Evolutionary conservation across 1,284 basidiomycete species (phyloP), one percentile per base, ranked within the genome.

Genomic region (Cystobasidiaceae sp.): DNA sequence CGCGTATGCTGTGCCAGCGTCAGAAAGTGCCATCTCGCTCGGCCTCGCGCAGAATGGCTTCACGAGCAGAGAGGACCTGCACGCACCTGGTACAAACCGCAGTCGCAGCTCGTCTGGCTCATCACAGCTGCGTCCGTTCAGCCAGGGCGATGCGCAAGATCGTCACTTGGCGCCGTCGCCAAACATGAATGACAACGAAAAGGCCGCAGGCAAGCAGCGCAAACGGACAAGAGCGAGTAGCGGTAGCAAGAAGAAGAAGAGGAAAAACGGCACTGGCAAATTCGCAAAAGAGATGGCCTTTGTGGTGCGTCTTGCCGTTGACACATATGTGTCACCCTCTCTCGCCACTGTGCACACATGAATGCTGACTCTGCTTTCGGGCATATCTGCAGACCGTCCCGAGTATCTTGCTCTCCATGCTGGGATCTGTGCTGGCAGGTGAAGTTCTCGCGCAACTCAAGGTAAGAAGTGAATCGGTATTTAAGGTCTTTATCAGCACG

Each of bases 381-480:
- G 15, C 8, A n/a, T 9, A 3, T 15, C 37, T n/a, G 37, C 54
- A 73, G 72, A 73, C 67, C 2, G 55, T 74, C 0, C 73, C 73
- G 3, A 67, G 69, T 45, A 57, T 74, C 21, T 28, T 73, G 17
- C 64, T 74, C 4, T 68, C 71, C 1, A 54, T 72, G 13, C 23
- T 69, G 19, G 70, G 70, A 1, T 68, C 71, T 2, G 56, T 72
- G 15, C 21, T 74, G 4, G 69, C 72, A 2, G 73, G 73, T 4
- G 59, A 67, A 25, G 63, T 74, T 19, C 63, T 74, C 4, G 66
- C 66, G 17, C 58, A 56, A 17, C 25, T 73, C 33, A 70, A 71
- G 54, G 71, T 69, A 17, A 19, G 62, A 27, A n/a, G n/a, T n/a
- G n/a, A n/a, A n/a, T n/a, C n/a, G n/a, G n/a, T n/a, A n/a, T n/a